These are phyloP conservation scores for Fusarium sp. DNA, from an alignment of 2,329 filamentous ascomycete species.

Conservation along the genomic window DNA sequence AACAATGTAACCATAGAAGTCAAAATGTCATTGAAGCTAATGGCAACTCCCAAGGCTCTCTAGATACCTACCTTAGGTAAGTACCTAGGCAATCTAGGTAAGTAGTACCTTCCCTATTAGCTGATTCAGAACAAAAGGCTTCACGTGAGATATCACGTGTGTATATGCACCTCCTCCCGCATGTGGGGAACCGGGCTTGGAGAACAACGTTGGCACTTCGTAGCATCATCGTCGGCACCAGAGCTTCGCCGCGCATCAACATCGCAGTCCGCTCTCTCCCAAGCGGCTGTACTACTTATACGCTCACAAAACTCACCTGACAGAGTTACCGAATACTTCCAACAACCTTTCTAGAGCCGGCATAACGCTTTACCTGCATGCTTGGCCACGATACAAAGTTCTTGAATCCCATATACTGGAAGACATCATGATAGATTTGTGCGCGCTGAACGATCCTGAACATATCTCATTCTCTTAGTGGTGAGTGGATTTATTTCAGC, in stretches of 20 bases:
- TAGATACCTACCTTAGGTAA: too few relatives aligned
- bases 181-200: constrained; percentile 45
- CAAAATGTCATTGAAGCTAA: constrained; percentile 7
- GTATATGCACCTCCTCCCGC: constrained; percentile 9
- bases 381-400: constrained; percentile 44
- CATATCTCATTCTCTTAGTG: constrained; percentile 57
- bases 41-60: not conserved
- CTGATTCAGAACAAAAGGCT: rapidly evolving
- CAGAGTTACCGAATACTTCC: constrained; percentile 27
- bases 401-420: constrained; percentile 44
- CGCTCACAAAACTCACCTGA: constrained; percentile 8
- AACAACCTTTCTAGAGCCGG: constrained; percentile 22
- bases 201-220: constrained; percentile 48
- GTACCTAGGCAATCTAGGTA: too few relatives aligned
- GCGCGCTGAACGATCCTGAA: constrained; percentile 50
- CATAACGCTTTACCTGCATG: constrained; percentile 40
- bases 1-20: too few relatives aligned
- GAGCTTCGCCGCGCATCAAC: constrained; percentile 47
- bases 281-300: constrained; percentile 31
- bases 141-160: constrained; percentile 40
- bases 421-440: constrained; percentile 60
- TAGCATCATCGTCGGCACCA: constrained; percentile 49
- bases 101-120: too few relatives aligned
- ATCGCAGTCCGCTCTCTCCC: constrained; percentile 32
- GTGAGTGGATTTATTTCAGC: constrained; percentile 50